phyloP scores from a whole-genome alignment of 108 stramenopile genomes.

The Pseudonitzschia multiseries region DNA sequence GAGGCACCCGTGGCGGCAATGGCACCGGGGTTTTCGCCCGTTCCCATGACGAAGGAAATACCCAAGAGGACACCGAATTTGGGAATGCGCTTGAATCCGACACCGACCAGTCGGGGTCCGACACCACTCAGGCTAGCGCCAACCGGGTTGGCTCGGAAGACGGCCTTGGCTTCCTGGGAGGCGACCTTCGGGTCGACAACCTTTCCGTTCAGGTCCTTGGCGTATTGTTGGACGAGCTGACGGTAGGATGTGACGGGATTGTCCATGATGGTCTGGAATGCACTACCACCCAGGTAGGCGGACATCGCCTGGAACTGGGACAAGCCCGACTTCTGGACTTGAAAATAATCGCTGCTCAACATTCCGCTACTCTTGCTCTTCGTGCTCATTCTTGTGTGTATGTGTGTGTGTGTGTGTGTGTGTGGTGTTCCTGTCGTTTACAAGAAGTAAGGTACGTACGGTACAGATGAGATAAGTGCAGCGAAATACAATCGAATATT shows the following conservation, averaged over 20 bases:
- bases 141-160: conserved; percentile 81
- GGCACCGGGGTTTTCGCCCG: conserved; percentile 75
- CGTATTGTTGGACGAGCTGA: conserved; percentile 92
- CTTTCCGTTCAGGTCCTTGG: conserved; percentile 81
- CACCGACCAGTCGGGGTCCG: conserved; percentile 84
- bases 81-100: conserved; percentile 93
- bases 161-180: conserved; percentile 71
- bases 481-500: no score
- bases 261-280: conserved; percentile 89
- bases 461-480: no score
- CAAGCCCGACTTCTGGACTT: conserved; percentile 83
- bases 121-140: conserved; percentile 77
- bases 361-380: conserved; percentile 3
- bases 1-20: conserved; percentile 82
- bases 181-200: conserved; percentile 86
- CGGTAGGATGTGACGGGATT: conserved; percentile 93
- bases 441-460: no score
- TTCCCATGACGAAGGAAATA: conserved; percentile 85
- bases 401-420: no score
- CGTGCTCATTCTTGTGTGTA: neutral
- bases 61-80: conserved; percentile 90
- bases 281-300: conserved; percentile 87
- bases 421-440: no score
- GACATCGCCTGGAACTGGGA: conserved; percentile 90
- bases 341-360: conserved; percentile 70